These are phyloP conservation scores for Nakazawaea laoshanensis DNA, from an alignment of 805 yeast species.

Conservation along the genomic window DNA sequence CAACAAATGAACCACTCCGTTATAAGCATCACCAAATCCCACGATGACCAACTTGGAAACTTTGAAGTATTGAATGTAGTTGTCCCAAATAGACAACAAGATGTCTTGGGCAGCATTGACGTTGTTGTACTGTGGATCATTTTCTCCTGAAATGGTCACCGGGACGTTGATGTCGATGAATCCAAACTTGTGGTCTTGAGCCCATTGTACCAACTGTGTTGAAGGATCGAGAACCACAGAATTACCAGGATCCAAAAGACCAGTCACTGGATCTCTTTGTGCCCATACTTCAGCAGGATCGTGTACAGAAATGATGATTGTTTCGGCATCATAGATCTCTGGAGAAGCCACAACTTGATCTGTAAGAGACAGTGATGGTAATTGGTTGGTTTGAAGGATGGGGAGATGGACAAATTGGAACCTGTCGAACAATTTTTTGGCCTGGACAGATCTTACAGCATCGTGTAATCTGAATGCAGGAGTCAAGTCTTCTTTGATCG, in stretches of 20 bases:
- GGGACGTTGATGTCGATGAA: constrained; percentile 82
- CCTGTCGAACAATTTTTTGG: constrained; percentile 41
- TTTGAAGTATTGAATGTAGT: constrained; percentile 70
- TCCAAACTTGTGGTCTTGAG: constrained; percentile 50
- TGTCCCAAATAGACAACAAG: constrained; percentile 80
- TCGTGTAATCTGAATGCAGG: constrained; percentile 44
- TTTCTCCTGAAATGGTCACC: constrained; percentile 33
- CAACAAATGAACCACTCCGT: constrained; percentile 76
- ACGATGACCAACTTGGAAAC: constrained; percentile 67
- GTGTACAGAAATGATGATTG: constrained; percentile 66
- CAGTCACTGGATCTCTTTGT: constrained; percentile 68
- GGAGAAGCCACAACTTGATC: constrained; percentile 69
- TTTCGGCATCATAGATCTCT: constrained; percentile 52
- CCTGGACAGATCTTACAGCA: constrained; percentile 69
- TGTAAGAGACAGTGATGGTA: constrained; percentile 41
- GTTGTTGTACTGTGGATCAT: constrained; percentile 50
- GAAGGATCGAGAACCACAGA: constrained; percentile 75
- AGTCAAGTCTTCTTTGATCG: constrained; percentile 14
- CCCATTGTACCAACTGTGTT: constrained; percentile 63
- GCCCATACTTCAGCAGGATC: constrained; percentile 95
- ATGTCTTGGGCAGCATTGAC: constrained; percentile 69
- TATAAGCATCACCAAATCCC: constrained; percentile 86
- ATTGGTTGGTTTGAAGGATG: constrained; percentile 26
- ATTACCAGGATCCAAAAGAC: constrained; percentile 63
- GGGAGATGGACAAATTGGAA: constrained; percentile 65